Evolutionary conservation across 1,284 basidiomycete species (phyloP), one percentile per base, ranked within the genome.

Genomic region (Marasmius sp.): DNA sequence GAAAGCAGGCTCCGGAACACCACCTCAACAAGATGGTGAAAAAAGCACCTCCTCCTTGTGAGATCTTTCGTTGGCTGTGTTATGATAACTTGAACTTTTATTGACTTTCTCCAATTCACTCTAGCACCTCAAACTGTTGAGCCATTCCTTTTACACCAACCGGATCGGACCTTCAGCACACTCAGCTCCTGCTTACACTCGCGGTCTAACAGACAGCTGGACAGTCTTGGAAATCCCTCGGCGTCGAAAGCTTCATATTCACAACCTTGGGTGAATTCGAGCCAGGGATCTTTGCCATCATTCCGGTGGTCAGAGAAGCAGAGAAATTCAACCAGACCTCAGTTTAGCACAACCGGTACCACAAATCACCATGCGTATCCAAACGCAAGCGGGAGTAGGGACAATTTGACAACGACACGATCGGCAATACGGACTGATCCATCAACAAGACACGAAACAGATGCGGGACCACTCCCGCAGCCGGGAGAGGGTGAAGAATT

Each of bases 381-480:
- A 10, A 14, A 27, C 27, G 27, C 20, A 16, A 18, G n/a, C 9
- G n/a, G 34, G 22, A 10, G 8, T 43, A 20, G 33, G 34, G 10
- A 6, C 22, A 27, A 5, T 20, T 18, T 22, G 45, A 20, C 11
- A n/a, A 11, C 9, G 12, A 48, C 20, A 5, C n/a, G 38, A 57
- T 6, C 55, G 6, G 22, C 55, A n/a, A 36, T 39, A 18, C 22
- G 57, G 12, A 9, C 48, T 34, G 10, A 57, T 6, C n/a, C 33
- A 12, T 37, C 14, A 6, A 47, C 50, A 9, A 20, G 58, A 38
- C 58, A 63, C 38, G 61, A 63, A 34, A 18, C 38, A 34, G 61
- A 63, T 47, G 61, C 61, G 20, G 61, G 61, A n/a, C 61, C 61
- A 20, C 14, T 56, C 4, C 51, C 58, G 33, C 52, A 38, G n/a